These are phyloP conservation scores for Cyberlindnera japonica DNA, from an alignment of 805 yeast species.

Conservation along the genomic window DNA sequence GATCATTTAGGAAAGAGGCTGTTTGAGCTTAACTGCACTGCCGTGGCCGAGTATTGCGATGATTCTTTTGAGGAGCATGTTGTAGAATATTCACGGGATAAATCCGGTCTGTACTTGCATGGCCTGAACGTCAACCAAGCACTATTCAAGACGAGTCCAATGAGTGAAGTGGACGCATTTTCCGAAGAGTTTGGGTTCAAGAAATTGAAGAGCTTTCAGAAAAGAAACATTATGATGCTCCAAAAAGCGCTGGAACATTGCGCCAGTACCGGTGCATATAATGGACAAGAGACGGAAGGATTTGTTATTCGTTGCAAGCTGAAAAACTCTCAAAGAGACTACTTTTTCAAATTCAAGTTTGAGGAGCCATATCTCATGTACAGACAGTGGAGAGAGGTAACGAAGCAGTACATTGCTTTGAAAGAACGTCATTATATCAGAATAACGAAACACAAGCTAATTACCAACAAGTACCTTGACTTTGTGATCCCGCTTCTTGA, in stretches of 20 bases:
- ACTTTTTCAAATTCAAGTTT: constrained; percentile 88
- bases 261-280: constrained; percentile 64
- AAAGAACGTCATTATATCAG: constrained; percentile 32
- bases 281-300: constrained; percentile 81
- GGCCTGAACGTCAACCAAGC: constrained; percentile 75
- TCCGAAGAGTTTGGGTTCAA: constrained; percentile 70
- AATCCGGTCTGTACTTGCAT: constrained; percentile 83
- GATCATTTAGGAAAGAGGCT: constrained; percentile 55
- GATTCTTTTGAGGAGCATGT: constrained; percentile 94
- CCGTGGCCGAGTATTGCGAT: constrained; percentile 91
- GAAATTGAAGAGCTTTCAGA: constrained; percentile 44
- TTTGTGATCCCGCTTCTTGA: constrained; percentile 59
- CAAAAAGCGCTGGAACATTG: constrained; percentile 50
- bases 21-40: constrained; percentile 57
- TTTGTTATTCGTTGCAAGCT: constrained; percentile 75
- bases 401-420: constrained; percentile 49
- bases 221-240: constrained; percentile 39
- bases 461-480: constrained; percentile 64
- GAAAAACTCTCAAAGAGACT: constrained; percentile 36
- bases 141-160: constrained; percentile 59
- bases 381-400: constrained; percentile 85
- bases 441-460: constrained; percentile 50
- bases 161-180: constrained; percentile 56
- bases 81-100: constrained; percentile 59
- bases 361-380: constrained; percentile 93